phyloP scores from a whole-genome alignment of 116 monocot species.

The Iris pallida region DNA sequence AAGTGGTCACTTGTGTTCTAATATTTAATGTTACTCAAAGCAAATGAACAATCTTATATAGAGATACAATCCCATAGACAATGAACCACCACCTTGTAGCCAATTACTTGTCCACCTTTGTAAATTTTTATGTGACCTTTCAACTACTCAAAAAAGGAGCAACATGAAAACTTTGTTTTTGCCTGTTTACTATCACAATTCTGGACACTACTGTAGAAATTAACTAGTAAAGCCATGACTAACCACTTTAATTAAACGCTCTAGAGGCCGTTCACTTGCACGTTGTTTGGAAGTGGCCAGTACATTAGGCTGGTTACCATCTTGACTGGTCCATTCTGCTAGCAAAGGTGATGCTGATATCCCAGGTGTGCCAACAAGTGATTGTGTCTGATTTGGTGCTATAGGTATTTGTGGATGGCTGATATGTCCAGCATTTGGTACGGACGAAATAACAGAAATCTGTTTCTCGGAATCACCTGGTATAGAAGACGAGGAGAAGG shows the following conservation, averaged over 20 bases:
- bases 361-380: constrained; percentile 86
- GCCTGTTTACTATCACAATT: not conserved
- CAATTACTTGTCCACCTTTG: not conserved
- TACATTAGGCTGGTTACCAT: constrained; percentile 44
- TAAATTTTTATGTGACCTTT: not conserved
- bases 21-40: no score
- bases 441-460: constrained; percentile 28
- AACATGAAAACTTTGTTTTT: not conserved
- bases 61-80: no score
- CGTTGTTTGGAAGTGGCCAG: constrained; percentile 25
- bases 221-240: constrained; percentile 14
- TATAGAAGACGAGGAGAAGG: constrained; percentile 58
- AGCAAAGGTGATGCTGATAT: constrained; percentile 91
- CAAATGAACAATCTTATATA: no score
- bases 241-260: constrained; percentile 71
- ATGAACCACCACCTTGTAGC: no score
- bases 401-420: constrained; percentile 37
- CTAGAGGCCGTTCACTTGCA: constrained; percentile 52
- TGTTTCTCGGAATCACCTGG: constrained; percentile 66
- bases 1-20: no score
- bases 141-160: not conserved
- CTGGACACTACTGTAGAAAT: not conserved
- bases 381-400: constrained; percentile 37
- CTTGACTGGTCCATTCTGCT: constrained; percentile 52
- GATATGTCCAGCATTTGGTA: constrained; percentile 30